Conservation (phyloP, 495 filamentous ascomycete genomes). For the Rhypophila decipiens region DNA sequence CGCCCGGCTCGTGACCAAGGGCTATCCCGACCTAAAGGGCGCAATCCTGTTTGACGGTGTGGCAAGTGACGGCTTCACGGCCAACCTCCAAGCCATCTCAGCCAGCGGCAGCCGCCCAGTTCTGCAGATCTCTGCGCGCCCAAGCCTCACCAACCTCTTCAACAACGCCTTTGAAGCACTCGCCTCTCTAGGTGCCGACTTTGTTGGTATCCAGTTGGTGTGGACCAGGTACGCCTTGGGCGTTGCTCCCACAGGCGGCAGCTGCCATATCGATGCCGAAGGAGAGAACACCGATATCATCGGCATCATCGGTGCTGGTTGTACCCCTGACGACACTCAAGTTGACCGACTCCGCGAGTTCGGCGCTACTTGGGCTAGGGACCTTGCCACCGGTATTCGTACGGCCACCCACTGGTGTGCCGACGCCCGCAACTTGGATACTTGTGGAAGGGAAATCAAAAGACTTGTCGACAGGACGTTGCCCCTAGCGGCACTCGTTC, state of each 20-base stretch:
- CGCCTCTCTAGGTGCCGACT: neutral
- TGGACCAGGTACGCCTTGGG: neutral
- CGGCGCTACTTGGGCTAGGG: neutral
- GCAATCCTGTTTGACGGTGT: neutral
- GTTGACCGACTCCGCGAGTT: neutral
- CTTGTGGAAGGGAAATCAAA: neutral
- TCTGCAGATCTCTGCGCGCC: neutral
- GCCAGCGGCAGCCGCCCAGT: neutral
- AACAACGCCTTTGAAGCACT: neutral
- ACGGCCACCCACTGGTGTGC: neutral
- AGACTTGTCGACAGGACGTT: neutral
- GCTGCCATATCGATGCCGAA: neutral
- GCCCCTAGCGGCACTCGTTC: neutral
- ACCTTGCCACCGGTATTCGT: neutral
- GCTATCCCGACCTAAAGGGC: neutral
- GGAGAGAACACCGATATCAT: neutral
- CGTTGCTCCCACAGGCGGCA: neutral
- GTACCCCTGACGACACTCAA: neutral
- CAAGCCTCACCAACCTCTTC: neutral
- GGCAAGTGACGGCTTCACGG: neutral
- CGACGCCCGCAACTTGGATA: neutral
- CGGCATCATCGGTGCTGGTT: neutral
- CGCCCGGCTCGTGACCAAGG: neutral
- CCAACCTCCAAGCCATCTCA: neutral
- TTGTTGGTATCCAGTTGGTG: neutral